Base-by-base conservation (phyloP, 2,329 filamentous ascomycete species). In the Bisporella sp. region DNA sequence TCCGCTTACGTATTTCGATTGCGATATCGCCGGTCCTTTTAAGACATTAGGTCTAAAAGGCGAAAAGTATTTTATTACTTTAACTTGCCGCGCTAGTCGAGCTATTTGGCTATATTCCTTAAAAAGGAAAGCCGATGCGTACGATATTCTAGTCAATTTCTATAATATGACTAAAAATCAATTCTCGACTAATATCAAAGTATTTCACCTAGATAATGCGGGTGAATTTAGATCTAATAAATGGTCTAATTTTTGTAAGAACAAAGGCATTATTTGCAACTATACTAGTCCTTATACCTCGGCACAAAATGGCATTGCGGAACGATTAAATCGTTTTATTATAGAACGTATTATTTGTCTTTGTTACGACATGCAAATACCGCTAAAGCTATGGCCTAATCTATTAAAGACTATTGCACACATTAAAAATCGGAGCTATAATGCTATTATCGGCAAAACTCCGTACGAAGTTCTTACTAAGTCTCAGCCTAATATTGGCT, bases 401-500 rank as follows among this genome's bases (percentile, higher is more conserved):
- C 21, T 45, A 30, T 11, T 45, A 45, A 11, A 45, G 21, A 8
- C 21, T 30, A 45, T 45, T 31, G 43, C 30, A 11, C 29, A 45
- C 21, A 45, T 45, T 45, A 45, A 45, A 21, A 45, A 45, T 31
- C 7, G 43, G 31, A 45, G 21, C 21, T 45, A 45, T 45, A 45
- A 45, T 21, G 30, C 43, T 45, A 45, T 45, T 30, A 33, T 45
- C 32, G 32, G 32, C 6, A 30, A 29, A 21, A 45, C 43, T 32
- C 43, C 43, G 30, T 45, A 45, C 11, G 21, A 45, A 21, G 13
- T 9, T 21, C 8, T 42, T 12, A 42, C 40, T 8, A 8, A 42
- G 13, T n/a, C 9, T 12, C 12, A 42, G 40, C 40, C 21, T 12
- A 42, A 42, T 42, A 42, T 42, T 12, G 8, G 9, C 9, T 42